Conservation (phyloP, 176 grass and related monocot genomes). For the Oryza brachyantha region DNA sequence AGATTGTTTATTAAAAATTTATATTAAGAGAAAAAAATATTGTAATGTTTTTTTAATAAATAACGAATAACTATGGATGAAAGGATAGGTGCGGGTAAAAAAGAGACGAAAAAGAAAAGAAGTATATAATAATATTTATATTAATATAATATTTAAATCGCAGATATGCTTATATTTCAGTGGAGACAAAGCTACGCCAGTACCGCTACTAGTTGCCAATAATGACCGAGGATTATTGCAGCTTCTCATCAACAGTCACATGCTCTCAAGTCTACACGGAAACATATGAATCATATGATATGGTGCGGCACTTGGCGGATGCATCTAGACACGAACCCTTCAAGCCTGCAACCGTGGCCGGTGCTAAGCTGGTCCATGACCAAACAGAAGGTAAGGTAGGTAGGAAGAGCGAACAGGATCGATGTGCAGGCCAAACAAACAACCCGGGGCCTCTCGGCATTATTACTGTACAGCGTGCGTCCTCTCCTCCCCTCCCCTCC, state of each 20-base stretch:
- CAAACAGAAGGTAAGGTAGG: not conserved
- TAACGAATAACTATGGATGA: too few species aligned
- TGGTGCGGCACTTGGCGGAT: not conserved
- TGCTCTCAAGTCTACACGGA: not conserved
- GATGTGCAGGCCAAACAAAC: not conserved
- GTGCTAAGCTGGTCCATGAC: not conserved
- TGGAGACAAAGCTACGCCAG: too few species aligned
- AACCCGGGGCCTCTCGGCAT: not conserved
- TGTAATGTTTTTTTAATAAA: too few species aligned
- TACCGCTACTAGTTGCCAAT: not conserved
- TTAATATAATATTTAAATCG: too few species aligned
- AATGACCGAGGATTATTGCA: not conserved
- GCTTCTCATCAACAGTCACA: not conserved
- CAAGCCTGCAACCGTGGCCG: not conserved
- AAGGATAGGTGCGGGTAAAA: too few species aligned
- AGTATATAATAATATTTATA: too few species aligned
- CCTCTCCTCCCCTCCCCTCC: too few species aligned
- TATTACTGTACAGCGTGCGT: not conserved
- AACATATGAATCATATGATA: too few species aligned
- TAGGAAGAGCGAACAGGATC: conserved; percentile 1
- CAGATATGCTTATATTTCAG: too few species aligned
- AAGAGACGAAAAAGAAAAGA: too few species aligned
- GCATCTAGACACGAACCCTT: not conserved
- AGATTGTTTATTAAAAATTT: too few species aligned
- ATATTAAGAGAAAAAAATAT: too few species aligned